phyloP scores from a whole-genome alignment of 2,329 filamentous ascomycete species.

The Huntiella bhutanensis region DNA sequence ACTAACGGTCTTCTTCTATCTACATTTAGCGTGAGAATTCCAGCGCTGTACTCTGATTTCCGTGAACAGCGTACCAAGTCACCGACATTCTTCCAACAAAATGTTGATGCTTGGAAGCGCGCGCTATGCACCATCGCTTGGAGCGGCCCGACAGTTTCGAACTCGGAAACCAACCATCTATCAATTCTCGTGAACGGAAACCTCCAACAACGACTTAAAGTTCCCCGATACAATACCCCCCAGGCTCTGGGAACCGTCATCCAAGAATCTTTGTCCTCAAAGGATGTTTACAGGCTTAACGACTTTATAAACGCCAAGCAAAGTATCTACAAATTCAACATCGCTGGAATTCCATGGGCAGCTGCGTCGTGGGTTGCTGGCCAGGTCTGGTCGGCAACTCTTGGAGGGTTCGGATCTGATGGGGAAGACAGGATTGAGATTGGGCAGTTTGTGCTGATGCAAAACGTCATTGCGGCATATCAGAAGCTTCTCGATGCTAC shows the following conservation, averaged over 20 bases:
- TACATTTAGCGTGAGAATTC: slow-evolving; percentile 46
- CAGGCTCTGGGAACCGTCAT: slow-evolving; percentile 64
- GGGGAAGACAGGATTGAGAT: slow-evolving; percentile 36
- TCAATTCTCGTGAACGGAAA: slow-evolving; percentile 38
- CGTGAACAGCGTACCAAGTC: slow-evolving; percentile 53
- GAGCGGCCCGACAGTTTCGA: slow-evolving; percentile 33
- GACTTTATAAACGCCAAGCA: slow-evolving; percentile 47
- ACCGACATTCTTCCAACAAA: slow-evolving; percentile 68
- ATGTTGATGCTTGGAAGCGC: slow-evolving; percentile 59
- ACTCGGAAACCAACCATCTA: slow-evolving; percentile 27
- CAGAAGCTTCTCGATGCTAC: slow-evolving; percentile 31
- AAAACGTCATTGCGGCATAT: slow-evolving; percentile 40
- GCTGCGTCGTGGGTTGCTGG: slow-evolving; percentile 58
- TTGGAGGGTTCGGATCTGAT: slow-evolving; percentile 20
- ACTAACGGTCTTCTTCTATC: neutral
- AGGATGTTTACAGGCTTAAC: slow-evolving; percentile 49
- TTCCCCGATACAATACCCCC: slow-evolving; percentile 61
- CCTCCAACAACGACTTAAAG: slow-evolving; percentile 53
- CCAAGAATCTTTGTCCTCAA: slow-evolving; percentile 48
- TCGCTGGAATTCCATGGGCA: slow-evolving; percentile 50
- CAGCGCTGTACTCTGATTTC: slow-evolving; percentile 81
- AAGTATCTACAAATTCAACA: slow-evolving; percentile 51
- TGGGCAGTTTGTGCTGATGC: slow-evolving; percentile 46
- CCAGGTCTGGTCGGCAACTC: slow-evolving; percentile 43
- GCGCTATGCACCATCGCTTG: slow-evolving; percentile 52